phyloP scores from a whole-genome alignment of 2,329 filamentous ascomycete species.

The Epicoccum sorghinum region DNA sequence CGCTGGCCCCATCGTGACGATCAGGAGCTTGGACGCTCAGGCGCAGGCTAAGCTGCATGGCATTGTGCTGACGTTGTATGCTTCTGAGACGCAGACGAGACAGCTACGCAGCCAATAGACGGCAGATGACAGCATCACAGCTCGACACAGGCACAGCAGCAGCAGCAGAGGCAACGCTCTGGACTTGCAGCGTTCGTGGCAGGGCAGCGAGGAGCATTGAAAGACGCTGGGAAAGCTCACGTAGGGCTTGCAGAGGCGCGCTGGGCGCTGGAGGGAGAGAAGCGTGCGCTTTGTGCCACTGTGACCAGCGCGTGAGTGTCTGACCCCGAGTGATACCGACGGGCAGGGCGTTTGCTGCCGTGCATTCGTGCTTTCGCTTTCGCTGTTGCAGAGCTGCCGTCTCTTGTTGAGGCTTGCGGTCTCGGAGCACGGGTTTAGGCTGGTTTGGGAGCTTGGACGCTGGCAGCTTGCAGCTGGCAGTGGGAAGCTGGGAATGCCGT shows the following conservation, averaged over 20 bases:
- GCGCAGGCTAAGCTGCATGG: slow-evolving; percentile 27
- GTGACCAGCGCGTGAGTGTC: slow-evolving; percentile 12
- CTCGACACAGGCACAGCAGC: slow-evolving; percentile 20
- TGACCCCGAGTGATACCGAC: slow-evolving; percentile 7
- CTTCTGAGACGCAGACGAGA: slow-evolving; percentile 43
- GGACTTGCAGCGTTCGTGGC: background rate
- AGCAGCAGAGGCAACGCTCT: slow-evolving; percentile 16
- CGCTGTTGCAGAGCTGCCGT: background rate
- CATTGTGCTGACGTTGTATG: slow-evolving; percentile 35
- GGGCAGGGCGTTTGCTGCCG: slow-evolving; percentile 4
- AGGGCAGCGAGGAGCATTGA: slow-evolving; percentile 20
- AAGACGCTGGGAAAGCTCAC: background rate
- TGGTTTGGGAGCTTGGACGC: slow-evolving; percentile 2
- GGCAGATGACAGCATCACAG: slow-evolving; percentile 9
- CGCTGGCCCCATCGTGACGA: slow-evolving; percentile 32
- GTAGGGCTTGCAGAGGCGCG: slow-evolving; percentile 4
- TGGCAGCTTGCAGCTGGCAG: no score
- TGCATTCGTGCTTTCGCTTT: background rate
- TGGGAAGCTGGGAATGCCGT: slow-evolving; percentile 16
- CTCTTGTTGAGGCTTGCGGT: slow-evolving; percentile 14
- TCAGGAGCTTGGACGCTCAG: slow-evolving; percentile 34
- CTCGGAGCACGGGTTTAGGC: slow-evolving; percentile 2
- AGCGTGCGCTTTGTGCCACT: slow-evolving; percentile 15
- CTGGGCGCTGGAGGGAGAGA: slow-evolving; percentile 3
- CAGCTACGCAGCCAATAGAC: slow-evolving; percentile 35